Evolutionary conservation across 1,284 basidiomycete species (phyloP).

Genomic region (Taiwanofungus camphoratus): DNA sequence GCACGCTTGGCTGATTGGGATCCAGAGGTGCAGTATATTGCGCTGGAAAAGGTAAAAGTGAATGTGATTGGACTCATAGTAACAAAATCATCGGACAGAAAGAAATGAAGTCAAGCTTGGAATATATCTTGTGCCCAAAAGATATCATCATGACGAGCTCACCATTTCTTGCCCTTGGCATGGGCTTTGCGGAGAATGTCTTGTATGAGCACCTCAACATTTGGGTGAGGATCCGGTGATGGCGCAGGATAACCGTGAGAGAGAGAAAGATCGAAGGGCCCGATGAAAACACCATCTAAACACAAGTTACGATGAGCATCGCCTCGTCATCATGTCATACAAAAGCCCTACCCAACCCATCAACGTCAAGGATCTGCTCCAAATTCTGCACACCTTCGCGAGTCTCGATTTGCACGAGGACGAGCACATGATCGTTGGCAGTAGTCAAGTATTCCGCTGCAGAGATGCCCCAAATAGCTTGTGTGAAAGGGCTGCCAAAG

Average conservation of each 20-base stretch:
- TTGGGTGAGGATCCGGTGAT: slow-evolving; percentile 55
- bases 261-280: slow-evolving; percentile 63
- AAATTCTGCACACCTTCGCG: slow-evolving; percentile 54
- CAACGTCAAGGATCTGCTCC: slow-evolving; percentile 54
- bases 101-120: neutral
- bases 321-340: neutral
- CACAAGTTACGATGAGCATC: too few species aligned
- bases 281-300: slow-evolving; percentile 58
- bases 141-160: slow-evolving; percentile 10
- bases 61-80: too few species aligned
- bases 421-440: slow-evolving; percentile 52
- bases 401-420: slow-evolving; percentile 68
- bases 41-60: slow-evolving; percentile 15
- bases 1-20: slow-evolving; percentile 33
- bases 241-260: slow-evolving; percentile 53
- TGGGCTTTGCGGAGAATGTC: slow-evolving; percentile 49
- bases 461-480: slow-evolving; percentile 47
- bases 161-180: slow-evolving; percentile 63
- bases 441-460: slow-evolving; percentile 44
- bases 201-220: slow-evolving; percentile 58
- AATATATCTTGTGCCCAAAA: neutral
- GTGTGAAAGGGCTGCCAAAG: slow-evolving; percentile 57
- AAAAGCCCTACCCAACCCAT: slow-evolving; percentile 49
- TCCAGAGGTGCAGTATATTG: slow-evolving; percentile 33
- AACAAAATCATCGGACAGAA: too few species aligned